These are phyloP conservation scores for Pterocarpus santalinus DNA, from an alignment of 306 rosid species.

Conservation along the genomic window DNA sequence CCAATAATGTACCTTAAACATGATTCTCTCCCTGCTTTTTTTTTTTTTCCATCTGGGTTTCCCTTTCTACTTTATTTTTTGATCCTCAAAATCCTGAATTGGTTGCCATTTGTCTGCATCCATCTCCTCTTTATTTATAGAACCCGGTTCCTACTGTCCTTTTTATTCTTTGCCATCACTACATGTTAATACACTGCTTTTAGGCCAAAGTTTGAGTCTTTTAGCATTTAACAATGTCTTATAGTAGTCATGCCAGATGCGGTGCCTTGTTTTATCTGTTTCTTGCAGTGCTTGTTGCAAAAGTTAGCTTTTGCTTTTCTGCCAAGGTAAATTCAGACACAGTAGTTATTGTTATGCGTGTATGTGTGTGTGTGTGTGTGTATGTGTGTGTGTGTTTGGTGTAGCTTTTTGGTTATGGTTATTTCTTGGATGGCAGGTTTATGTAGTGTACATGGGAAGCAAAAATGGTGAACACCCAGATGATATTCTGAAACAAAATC, in stretches of 20 bases:
- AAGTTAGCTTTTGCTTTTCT: conserved; percentile 58
- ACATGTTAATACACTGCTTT: not conserved
- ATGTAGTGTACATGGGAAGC: conserved; percentile 92
- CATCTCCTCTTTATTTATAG: conserved; percentile 12
- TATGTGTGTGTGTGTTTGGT: not conserved
- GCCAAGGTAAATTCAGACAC: conserved; percentile 61
- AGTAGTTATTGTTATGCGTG: not conserved
- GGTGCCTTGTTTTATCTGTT: conserved; percentile 47
- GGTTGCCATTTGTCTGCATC: not conserved
- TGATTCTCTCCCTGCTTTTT: conserved; percentile 37
- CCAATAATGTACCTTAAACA: conserved; percentile 29
- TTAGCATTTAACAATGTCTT: conserved; percentile 47
- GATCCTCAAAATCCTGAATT: conserved; percentile 2
- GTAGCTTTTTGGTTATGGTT: conserved; percentile 19
- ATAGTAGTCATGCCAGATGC: conserved; percentile 42
- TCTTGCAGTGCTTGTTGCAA: conserved; percentile 53
- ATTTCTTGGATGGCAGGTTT: conserved; percentile 62
- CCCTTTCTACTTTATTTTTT: not conserved
- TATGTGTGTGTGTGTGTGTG: not conserved
- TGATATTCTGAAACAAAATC: conserved; percentile 63
- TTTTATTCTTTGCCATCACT: conserved; percentile 6
- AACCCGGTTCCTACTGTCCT: conserved; percentile 16
- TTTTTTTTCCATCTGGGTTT: conserved; percentile 13
- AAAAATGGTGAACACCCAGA: conserved; percentile 67
- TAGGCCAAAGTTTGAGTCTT: conserved; percentile 36